Evolutionary conservation across 2,329 filamentous ascomycete genomes (phyloP).

Genomic region (Talaromyces sp.): DNA sequence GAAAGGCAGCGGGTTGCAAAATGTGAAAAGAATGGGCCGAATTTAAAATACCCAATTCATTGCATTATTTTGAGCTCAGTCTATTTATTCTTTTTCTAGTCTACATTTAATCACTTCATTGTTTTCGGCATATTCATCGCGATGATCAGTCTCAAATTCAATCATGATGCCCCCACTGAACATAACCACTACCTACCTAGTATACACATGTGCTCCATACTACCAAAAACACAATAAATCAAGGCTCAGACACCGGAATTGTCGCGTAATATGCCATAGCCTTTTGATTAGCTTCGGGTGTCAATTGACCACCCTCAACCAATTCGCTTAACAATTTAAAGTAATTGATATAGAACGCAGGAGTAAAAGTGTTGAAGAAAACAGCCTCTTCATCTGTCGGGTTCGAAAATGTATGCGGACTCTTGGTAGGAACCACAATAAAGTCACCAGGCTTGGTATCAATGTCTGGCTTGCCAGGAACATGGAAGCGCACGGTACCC

Average conservation of each 20-base stretch:
- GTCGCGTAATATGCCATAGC: conserved; percentile 57
- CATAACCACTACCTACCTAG: no score
- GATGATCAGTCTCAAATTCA: no score
- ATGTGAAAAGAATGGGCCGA: not conserved
- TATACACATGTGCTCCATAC: no score
- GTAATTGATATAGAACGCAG: conserved; percentile 61
- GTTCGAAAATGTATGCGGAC: conserved; percentile 61
- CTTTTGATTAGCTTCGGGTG: conserved; percentile 51
- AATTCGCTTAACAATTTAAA: conserved; percentile 56
- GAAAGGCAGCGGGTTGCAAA: not conserved
- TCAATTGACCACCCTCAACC: conserved; percentile 50
- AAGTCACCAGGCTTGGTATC: conserved; percentile 58
- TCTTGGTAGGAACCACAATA: conserved; percentile 57
- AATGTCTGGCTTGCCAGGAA: conserved; percentile 46
- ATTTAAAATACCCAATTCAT: not conserved
- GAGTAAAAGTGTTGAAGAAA: conserved; percentile 62
- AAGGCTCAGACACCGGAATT: conserved; percentile 33
- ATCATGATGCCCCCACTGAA: no score
- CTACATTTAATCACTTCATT: not conserved
- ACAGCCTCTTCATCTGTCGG: conserved; percentile 56
- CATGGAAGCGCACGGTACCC: conserved; percentile 57
- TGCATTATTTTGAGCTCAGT: not conserved
- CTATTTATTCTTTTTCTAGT: no score
- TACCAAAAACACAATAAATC: not conserved
- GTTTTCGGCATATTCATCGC: not conserved